Conservation (phyloP, 192 early-diverging fungal species). For the Lobosporangium transversale region DNA sequence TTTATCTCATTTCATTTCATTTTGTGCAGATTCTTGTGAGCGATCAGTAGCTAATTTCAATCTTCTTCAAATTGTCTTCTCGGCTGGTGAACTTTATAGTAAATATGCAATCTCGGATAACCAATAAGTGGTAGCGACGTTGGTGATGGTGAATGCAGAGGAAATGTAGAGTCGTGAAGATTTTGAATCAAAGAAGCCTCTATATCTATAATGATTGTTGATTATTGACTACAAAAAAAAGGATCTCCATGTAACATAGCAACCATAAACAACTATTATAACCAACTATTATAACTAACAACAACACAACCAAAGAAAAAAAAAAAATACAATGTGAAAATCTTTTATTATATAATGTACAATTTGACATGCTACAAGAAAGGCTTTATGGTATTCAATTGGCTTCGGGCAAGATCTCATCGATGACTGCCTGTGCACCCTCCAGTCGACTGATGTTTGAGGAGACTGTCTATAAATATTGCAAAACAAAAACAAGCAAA, state of each 20-base stretch:
- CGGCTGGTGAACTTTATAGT: conserved; percentile 22
- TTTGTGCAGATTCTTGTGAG: no score
- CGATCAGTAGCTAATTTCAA: no score
- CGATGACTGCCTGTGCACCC: conserved; percentile 46
- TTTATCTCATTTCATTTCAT: not conserved
- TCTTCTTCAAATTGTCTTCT: not conserved
- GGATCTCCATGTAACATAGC: conserved; percentile 22
- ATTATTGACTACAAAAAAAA: not conserved
- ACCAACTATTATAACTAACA: no score
- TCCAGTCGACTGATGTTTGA: conserved; percentile 51
- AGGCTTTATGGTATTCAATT: no score
- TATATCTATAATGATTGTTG: no score
- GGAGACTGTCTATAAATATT: conserved; percentile 30
- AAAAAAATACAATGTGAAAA: no score
- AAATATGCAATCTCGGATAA: conserved; percentile 50
- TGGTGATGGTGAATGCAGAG: conserved; percentile 27
- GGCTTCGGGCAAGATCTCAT: conserved; percentile 49
- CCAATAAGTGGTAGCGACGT: no score
- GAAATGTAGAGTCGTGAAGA: not conserved
- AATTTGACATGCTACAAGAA: no score
- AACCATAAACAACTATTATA: no score
- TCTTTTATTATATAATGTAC: no score
- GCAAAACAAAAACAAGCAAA: not conserved
- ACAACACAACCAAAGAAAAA: no score
- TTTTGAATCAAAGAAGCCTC: no score